phyloP scores from a whole-genome alignment of 1,139 yeast species.

The Magnusiomyces fungicola region DNA sequence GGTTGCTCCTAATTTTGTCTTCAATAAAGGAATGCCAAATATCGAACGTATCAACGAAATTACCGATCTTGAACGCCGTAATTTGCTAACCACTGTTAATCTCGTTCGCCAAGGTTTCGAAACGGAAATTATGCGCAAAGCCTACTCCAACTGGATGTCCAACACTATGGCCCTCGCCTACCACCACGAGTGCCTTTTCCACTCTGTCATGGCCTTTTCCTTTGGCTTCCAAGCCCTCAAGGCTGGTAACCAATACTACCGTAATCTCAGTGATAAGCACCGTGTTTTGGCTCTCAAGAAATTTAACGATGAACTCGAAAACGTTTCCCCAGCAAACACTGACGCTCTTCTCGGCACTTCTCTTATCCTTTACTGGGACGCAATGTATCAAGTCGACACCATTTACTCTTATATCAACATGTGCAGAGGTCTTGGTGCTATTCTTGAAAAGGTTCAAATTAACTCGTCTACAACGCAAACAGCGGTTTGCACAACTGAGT shows the following conservation, averaged over 20 bases:
- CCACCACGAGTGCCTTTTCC: conserved; percentile 26
- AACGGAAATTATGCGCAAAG: conserved; percentile 26
- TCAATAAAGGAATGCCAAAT: conserved; percentile 3
- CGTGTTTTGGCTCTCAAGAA: conserved; percentile 26
- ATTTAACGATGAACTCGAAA: conserved; percentile 22
- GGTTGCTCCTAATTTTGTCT: background rate
- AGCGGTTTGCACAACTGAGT: conserved; percentile 28
- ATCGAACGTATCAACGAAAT: conserved; percentile 5
- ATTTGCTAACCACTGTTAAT: conserved; percentile 8
- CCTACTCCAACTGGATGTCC: conserved; percentile 28
- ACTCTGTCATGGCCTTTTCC: conserved; percentile 29
- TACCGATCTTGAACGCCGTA: conserved; percentile 11
- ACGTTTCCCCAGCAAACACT: conserved; percentile 20
- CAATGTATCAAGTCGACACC: conserved; percentile 28
- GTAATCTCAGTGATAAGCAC: conserved; percentile 24
- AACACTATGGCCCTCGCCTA: conserved; percentile 22
- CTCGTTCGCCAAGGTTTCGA: conserved; percentile 26
- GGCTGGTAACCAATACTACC: conserved; percentile 19
- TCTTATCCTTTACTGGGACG: conserved; percentile 30
- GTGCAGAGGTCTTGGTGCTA: conserved; percentile 29
- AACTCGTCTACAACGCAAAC: conserved; percentile 24
- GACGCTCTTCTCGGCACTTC: conserved; percentile 28
- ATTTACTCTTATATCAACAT: conserved; percentile 26
- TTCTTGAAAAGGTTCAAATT: conserved; percentile 24
- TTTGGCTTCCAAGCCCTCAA: conserved; percentile 24